These are phyloP conservation scores for Zygoascus hellenicus DNA, from an alignment of 1,139 yeast genomes.

Conservation along the genomic window DNA sequence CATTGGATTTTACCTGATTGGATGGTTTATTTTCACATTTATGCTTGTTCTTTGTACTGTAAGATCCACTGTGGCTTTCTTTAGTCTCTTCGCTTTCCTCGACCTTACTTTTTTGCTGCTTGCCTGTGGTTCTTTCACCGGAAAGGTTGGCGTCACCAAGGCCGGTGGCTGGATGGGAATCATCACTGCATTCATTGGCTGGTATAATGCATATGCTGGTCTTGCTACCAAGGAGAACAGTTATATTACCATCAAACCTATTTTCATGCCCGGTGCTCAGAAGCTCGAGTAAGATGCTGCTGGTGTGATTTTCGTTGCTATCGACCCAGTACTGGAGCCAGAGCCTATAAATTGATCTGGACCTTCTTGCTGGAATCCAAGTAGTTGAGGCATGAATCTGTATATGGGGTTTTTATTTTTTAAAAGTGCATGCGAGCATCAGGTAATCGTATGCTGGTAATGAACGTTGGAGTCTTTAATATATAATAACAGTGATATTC, in stretches of 20 bases:
- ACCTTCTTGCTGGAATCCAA: no score
- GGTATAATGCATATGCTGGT: conserved; percentile 94
- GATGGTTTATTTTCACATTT: conserved; percentile 76
- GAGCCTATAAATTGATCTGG: no score
- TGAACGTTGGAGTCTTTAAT: no score
- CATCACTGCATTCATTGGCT: conserved; percentile 72
- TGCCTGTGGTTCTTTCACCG: conserved; percentile 52
- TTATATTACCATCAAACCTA: conserved; percentile 51
- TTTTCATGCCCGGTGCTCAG: conserved; percentile 34
- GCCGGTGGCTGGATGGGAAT: conserved; percentile 83
- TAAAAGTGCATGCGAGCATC: no score
- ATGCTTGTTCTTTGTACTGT: conserved; percentile 61
- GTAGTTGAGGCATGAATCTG: no score
- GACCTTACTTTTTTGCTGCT: conserved; percentile 62
- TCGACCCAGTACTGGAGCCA: no score
- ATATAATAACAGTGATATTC: no score
- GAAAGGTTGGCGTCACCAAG: conserved; percentile 39
- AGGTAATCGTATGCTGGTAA: no score
- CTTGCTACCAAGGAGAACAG: conserved; percentile 66
- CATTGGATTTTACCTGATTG: conserved; percentile 66
- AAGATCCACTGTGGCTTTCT: conserved; percentile 76
- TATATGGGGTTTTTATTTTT: no score
- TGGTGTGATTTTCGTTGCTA: neutral
- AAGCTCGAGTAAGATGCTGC: conserved; percentile 5
- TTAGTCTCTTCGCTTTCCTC: conserved; percentile 57